phyloP scores from a whole-genome alignment of 495 filamentous ascomycete species.

The Xylaria grammica region DNA sequence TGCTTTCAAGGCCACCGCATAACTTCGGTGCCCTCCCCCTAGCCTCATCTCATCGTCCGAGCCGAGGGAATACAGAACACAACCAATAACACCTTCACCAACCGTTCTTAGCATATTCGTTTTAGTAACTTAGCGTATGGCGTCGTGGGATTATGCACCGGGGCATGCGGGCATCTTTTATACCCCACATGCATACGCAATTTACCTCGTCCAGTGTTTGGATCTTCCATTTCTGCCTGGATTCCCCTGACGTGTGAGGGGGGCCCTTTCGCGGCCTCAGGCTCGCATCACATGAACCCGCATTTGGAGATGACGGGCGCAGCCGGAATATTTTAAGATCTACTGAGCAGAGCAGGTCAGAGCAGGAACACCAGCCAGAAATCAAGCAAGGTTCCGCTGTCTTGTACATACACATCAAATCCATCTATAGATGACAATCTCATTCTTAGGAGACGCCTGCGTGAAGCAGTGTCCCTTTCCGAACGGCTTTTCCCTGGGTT shows the following conservation, averaged over 20 bases:
- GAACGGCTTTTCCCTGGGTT: neutral
- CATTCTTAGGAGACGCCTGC: constrained; percentile 11
- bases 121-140: constrained; percentile 22
- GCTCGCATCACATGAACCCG: neutral
- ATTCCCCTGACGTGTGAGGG: neutral
- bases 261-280: neutral
- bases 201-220: neutral
- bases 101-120: constrained; percentile 1
- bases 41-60: neutral
- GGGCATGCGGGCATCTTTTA: constrained; percentile 4
- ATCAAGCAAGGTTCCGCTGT: neutral
- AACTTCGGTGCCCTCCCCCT: neutral
- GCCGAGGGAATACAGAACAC: neutral
- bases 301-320: constrained; percentile 1
- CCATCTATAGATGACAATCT: constrained; percentile 23
- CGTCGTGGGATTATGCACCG: constrained; percentile 18
- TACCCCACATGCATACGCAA: constrained; percentile 10
- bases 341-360: constrained; percentile 8
- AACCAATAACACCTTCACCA: neutral
- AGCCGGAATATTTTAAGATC: neutral
- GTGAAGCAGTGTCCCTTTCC: constrained; percentile 3
- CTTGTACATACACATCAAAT: constrained; percentile 17
- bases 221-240: neutral
- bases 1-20: neutral
- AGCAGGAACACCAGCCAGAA: neutral